These are phyloP conservation scores for Vachellia collinsii DNA, from an alignment of 306 rosid species.

Conservation along the genomic window DNA sequence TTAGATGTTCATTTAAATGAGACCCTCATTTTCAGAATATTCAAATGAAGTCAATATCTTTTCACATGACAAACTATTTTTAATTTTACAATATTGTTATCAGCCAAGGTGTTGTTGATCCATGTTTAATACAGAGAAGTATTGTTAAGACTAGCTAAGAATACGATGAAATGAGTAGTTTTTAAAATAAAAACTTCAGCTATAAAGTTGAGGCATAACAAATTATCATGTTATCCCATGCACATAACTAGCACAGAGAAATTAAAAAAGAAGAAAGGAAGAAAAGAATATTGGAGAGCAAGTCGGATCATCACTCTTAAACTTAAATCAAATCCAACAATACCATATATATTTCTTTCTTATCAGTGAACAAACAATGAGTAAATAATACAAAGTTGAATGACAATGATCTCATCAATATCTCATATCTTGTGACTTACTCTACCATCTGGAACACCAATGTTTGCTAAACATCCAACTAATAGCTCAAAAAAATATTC, in stretches of 20 bases:
- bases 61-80: no score
- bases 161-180: background rate
- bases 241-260: background rate
- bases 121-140: background rate
- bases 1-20: no score
- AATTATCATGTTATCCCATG: background rate
- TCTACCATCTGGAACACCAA: slow-evolving; percentile 8
- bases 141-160: background rate
- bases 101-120: background rate
- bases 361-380: slow-evolving; percentile 29
- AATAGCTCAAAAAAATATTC: no score
- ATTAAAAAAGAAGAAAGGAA: no score
- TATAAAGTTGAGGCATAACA: background rate
- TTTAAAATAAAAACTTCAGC: background rate
- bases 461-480: no score
- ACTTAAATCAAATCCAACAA: background rate
- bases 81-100: background rate
- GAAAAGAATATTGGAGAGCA: background rate
- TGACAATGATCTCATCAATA: background rate
- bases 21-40: no score
- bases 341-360: background rate
- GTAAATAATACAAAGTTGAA: slow-evolving; percentile 24
- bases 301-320: background rate
- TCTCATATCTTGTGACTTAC: background rate
- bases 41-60: no score